phyloP scores from a whole-genome alignment of 2,329 filamentous ascomycete species.

The Penicillium paneum region DNA sequence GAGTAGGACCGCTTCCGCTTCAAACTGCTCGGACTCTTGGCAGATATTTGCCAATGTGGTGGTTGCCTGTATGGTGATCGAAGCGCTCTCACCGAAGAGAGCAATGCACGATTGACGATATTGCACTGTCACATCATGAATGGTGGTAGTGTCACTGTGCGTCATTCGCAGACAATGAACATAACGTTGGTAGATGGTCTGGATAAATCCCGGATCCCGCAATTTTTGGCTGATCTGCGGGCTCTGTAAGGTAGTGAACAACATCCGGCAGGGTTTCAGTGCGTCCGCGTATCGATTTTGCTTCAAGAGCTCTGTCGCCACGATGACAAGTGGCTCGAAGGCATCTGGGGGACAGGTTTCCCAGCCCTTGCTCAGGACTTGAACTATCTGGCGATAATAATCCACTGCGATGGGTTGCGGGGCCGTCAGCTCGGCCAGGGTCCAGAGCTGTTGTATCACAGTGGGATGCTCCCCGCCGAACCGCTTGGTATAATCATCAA shows the following conservation, averaged over 20 bases:
- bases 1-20: slow-evolving; percentile 34
- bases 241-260: slow-evolving; percentile 38
- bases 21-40: slow-evolving; percentile 38
- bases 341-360: slow-evolving; percentile 36
- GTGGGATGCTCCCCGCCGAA: slow-evolving; percentile 35
- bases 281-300: slow-evolving; percentile 41
- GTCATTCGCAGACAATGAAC: slow-evolving; percentile 35
- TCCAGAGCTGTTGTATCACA: slow-evolving; percentile 39
- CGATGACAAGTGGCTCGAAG: slow-evolving; percentile 38
- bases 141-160: slow-evolving; percentile 28
- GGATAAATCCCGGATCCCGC: slow-evolving; percentile 33
- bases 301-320: slow-evolving; percentile 39
- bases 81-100: slow-evolving; percentile 34
- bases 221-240: slow-evolving; percentile 35
- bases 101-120: slow-evolving; percentile 36
- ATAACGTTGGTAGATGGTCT: slow-evolving; percentile 36
- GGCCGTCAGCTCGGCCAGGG: slow-evolving; percentile 36
- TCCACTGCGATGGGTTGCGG: slow-evolving; percentile 38
- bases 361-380: slow-evolving; percentile 38
- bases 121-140: slow-evolving; percentile 37
- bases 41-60: slow-evolving; percentile 37
- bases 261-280: slow-evolving; percentile 31
- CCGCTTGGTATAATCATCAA: slow-evolving; percentile 38
- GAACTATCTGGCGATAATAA: slow-evolving; percentile 41
- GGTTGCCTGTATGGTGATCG: slow-evolving; percentile 39